These are phyloP conservation scores for Cicer judaicum DNA, from an alignment of 306 rosid species.

Conservation along the genomic window DNA sequence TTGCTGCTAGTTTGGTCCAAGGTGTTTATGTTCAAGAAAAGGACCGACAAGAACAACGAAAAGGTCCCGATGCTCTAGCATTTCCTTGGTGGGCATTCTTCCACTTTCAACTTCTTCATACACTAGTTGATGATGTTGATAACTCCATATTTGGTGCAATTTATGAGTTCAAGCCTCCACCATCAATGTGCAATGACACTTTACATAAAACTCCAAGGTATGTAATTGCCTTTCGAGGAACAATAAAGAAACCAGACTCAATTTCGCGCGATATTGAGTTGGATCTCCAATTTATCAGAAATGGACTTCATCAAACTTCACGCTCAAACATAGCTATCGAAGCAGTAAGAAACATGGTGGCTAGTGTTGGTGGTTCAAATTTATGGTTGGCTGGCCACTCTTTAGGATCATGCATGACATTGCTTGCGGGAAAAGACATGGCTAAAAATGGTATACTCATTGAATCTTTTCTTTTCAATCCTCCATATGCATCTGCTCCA, in stretches of 20 bases:
- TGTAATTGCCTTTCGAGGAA: slow-evolving; percentile 87
- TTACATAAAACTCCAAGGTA: slow-evolving; percentile 65
- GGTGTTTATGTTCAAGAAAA: slow-evolving; percentile 83
- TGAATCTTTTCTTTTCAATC: slow-evolving; percentile 83
- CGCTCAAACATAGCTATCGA: slow-evolving; percentile 79
- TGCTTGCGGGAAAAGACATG: slow-evolving; percentile 89
- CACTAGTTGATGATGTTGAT: slow-evolving; percentile 78
- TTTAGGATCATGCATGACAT: slow-evolving; percentile 86
- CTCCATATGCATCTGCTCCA: slow-evolving; percentile 83
- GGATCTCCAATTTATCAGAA: slow-evolving; percentile 65
- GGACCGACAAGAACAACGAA: slow-evolving; percentile 74
- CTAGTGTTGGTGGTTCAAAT: slow-evolving; percentile 66
- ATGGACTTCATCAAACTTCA: slow-evolving; percentile 77
- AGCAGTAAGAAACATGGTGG: slow-evolving; percentile 75
- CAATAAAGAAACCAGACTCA: slow-evolving; percentile 63
- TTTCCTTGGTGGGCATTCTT: slow-evolving; percentile 90
- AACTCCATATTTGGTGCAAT: slow-evolving; percentile 82
- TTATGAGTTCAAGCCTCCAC: slow-evolving; percentile 77
- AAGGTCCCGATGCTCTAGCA: slow-evolving; percentile 71
- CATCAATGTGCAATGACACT: slow-evolving; percentile 48
- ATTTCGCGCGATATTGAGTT: slow-evolving; percentile 71
- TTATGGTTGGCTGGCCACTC: slow-evolving; percentile 96
- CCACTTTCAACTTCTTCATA: slow-evolving; percentile 71
- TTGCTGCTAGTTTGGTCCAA: slow-evolving; percentile 92
- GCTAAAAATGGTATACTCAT: slow-evolving; percentile 64